These are phyloP conservation scores for Neurospora cerealis DNA, from an alignment of 495 filamentous ascomycete genomes.

Conservation along the genomic window DNA sequence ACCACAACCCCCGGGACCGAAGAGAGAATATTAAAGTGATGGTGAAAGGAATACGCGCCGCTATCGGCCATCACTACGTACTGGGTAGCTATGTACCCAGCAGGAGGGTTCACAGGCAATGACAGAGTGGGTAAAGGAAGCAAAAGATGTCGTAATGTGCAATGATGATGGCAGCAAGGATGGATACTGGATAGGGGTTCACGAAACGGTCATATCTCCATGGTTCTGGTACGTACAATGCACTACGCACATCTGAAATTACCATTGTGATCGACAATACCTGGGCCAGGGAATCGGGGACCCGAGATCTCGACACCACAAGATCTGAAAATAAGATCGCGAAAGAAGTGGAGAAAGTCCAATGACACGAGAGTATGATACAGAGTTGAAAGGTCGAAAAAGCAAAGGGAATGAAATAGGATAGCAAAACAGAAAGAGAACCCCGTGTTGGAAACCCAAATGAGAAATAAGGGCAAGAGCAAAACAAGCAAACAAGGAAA, in stretches of 20 bases:
- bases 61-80: background rate
- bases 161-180: background rate
- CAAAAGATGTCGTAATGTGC: background rate
- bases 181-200: background rate
- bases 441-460: background rate
- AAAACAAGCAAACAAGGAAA: background rate
- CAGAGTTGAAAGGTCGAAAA: background rate
- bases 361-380: background rate
- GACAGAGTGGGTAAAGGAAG: background rate
- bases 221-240: background rate
- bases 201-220: background rate
- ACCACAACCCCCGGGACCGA: background rate
- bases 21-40: background rate
- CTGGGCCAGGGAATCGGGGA: background rate
- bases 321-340: background rate
- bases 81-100: background rate
- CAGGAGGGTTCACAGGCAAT: background rate
- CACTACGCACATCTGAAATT: background rate
- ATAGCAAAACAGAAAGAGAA: background rate
- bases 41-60: background rate
- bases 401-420: background rate
- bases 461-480: background rate
- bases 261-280: background rate
- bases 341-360: background rate
- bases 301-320: background rate